Evolutionary conservation across 2,329 filamentous ascomycete genomes (phyloP).

Genomic region (Raffaelea albimanens): DNA sequence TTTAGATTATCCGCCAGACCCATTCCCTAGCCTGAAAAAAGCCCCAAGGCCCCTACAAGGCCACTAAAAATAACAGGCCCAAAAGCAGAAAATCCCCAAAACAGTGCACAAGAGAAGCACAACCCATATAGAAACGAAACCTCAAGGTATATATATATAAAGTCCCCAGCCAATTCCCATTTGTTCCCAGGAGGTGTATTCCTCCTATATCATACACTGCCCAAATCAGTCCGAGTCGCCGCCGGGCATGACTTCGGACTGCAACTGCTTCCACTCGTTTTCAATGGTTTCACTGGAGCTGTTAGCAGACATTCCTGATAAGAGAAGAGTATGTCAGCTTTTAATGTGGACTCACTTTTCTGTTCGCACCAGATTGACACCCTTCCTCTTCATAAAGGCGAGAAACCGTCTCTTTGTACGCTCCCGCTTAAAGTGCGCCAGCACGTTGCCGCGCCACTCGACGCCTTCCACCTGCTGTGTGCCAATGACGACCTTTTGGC

Average conservation of each 20-base stretch:
- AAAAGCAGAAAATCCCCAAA: no score
- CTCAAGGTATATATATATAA: no score
- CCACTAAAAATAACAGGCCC: no score
- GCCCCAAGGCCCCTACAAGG: no score
- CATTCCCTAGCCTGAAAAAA: no score
- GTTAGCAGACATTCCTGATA: neutral
- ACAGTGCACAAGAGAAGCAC: no score
- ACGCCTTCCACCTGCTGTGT: constrained; percentile 22
- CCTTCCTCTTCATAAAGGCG: constrained; percentile 33
- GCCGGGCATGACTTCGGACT: constrained; percentile 22
- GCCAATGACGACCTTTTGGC: constrained; percentile 31
- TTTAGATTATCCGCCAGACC: no score
- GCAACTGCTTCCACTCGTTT: constrained; percentile 24
- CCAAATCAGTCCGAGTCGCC: constrained; percentile 13
- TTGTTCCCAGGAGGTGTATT: no score
- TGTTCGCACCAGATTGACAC: constrained; percentile 29
- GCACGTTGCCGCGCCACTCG: constrained; percentile 32
- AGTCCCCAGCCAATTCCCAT: no score
- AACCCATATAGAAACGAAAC: no score
- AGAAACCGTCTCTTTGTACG: constrained; percentile 44
- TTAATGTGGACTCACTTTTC: constrained; percentile 27
- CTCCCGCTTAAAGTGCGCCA: constrained; percentile 42
- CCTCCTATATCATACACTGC: no score
- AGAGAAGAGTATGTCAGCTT: neutral
- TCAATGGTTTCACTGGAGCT: constrained; percentile 24